Percentiles rank a stretch among this genome's conserved stretches.
phyloP scores from a whole-genome alignment of 768 basidiomycete genomes.

The Pulveroboletus ravenelii region DNA sequence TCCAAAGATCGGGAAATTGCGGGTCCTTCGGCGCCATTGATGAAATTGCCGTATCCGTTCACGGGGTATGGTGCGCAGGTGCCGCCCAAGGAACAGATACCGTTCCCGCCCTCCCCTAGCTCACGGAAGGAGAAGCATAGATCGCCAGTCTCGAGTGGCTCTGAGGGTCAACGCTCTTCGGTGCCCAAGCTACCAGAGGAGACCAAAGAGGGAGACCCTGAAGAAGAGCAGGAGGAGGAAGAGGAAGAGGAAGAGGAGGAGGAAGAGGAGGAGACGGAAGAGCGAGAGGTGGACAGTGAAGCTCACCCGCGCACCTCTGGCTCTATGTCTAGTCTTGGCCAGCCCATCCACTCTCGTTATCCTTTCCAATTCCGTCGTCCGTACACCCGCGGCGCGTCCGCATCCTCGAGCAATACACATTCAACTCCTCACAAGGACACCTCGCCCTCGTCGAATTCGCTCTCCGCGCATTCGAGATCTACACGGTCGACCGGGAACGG shows the following conservation, averaged over 20 bases:
- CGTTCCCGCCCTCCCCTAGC: slow-evolving; percentile 67
- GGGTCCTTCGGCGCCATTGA: slow-evolving; percentile 41
- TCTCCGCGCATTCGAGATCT: slow-evolving; percentile 38
- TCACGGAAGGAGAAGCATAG: slow-evolving; percentile 37
- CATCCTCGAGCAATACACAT: slow-evolving; percentile 42
- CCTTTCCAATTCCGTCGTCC: slow-evolving; percentile 61
- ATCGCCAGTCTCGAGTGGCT: slow-evolving; percentile 25
- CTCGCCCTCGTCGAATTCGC: slow-evolving; percentile 36
- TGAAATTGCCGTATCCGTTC: slow-evolving; percentile 69
- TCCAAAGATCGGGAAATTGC: slow-evolving; percentile 44
- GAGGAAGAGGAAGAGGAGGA: slow-evolving; percentile 25
- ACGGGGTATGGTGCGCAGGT: slow-evolving; percentile 54
- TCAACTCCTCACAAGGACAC: slow-evolving; percentile 35
- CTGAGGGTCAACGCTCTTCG: slow-evolving; percentile 28
- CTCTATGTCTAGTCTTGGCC: slow-evolving; percentile 82
- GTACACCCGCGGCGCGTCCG: slow-evolving; percentile 38
- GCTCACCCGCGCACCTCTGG: slow-evolving; percentile 67
- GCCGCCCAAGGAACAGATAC: slow-evolving; percentile 60
- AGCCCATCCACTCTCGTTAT: slow-evolving; percentile 65
- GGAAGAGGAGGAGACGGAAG: slow-evolving; percentile 36
- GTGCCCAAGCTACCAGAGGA: slow-evolving; percentile 28
- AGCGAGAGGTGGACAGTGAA: slow-evolving; percentile 37
- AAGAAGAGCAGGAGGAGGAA: background rate
- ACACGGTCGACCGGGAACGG: slow-evolving; percentile 62
- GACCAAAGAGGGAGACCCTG: slow-evolving; percentile 12